phyloP scores from a whole-genome alignment of 1,284 basidiomycete genomes.

The Peniophora sp. region DNA sequence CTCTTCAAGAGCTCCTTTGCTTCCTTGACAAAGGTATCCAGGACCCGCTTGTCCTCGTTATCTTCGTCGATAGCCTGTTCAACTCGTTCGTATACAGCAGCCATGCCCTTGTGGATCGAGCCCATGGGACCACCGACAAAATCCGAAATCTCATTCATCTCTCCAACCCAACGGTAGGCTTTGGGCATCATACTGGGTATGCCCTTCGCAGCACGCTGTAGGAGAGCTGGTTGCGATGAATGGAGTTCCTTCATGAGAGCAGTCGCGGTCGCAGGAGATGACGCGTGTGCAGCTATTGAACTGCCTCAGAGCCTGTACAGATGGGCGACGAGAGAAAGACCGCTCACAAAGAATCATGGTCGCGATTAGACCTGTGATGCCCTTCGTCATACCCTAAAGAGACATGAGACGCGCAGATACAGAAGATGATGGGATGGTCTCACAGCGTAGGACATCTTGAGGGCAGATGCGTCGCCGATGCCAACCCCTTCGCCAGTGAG shows the following conservation, averaged over 20 bases:
- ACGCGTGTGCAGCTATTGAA: constrained; percentile 39
- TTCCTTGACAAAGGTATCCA: constrained; percentile 38
- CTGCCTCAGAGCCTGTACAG: not conserved
- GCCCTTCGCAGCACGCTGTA: constrained; percentile 29
- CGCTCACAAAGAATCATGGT: constrained; percentile 46
- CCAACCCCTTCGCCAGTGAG: constrained; percentile 39
- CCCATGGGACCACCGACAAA: constrained; percentile 35
- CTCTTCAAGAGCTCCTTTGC: constrained; percentile 19
- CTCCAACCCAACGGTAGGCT: constrained; percentile 51
- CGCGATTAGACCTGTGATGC: constrained; percentile 43
- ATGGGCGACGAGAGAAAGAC: constrained; percentile 2
- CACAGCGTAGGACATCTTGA: constrained; percentile 61
- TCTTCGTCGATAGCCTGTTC: constrained; percentile 29
- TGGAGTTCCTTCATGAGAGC: constrained; percentile 42
- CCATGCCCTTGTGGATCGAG: constrained; percentile 39
- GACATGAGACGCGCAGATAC: not conserved
- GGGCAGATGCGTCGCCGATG: constrained; percentile 50
- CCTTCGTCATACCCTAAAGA: constrained; percentile 45
- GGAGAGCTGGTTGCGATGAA: constrained; percentile 35
- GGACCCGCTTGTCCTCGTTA: constrained; percentile 27
- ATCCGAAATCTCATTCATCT: constrained; percentile 53
- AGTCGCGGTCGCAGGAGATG: constrained; percentile 49
- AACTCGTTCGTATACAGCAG: constrained; percentile 36
- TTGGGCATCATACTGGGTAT: constrained; percentile 48
- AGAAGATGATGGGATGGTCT: constrained; percentile 12